Conservation (phyloP, 306 rosid genomes). For the Cyamopsis tetragonoloba region DNA sequence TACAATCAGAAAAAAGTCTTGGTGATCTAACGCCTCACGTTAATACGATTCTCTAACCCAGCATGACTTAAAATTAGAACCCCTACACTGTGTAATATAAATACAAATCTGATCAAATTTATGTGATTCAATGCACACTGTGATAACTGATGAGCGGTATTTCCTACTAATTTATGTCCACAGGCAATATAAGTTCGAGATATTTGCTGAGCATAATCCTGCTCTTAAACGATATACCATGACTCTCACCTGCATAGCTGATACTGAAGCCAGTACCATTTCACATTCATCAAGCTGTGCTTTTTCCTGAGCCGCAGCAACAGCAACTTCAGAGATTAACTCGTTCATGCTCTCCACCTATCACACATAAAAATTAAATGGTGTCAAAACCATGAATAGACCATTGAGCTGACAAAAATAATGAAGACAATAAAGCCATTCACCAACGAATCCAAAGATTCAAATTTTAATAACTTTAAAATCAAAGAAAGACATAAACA, state of each 20-base stretch:
- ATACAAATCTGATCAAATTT: background rate
- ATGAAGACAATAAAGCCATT: background rate
- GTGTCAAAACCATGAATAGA: constrained; percentile 16
- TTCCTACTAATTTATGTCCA: background rate
- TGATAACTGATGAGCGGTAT: background rate
- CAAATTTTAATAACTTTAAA: background rate
- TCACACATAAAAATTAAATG: constrained; percentile 17
- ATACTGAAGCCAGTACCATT: constrained; percentile 57
- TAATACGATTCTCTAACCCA: background rate
- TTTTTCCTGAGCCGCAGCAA: constrained; percentile 64
- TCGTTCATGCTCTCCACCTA: constrained; percentile 63
- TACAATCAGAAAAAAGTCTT: background rate
- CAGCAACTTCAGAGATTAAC: constrained; percentile 72
- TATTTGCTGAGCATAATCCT: background rate
- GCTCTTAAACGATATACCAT: background rate
- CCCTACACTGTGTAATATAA: background rate
- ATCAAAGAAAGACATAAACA: background rate
- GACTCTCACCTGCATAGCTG: constrained; percentile 72
- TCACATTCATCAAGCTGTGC: constrained; percentile 70
- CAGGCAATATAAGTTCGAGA: background rate
- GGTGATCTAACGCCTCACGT: background rate
- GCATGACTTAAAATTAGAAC: constrained; percentile 4
- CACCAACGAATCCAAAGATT: background rate
- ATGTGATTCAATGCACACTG: background rate
- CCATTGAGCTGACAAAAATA: background rate